Evolutionary conservation across 768 basidiomycete species (phyloP).

Genomic region (Russula abietina): DNA sequence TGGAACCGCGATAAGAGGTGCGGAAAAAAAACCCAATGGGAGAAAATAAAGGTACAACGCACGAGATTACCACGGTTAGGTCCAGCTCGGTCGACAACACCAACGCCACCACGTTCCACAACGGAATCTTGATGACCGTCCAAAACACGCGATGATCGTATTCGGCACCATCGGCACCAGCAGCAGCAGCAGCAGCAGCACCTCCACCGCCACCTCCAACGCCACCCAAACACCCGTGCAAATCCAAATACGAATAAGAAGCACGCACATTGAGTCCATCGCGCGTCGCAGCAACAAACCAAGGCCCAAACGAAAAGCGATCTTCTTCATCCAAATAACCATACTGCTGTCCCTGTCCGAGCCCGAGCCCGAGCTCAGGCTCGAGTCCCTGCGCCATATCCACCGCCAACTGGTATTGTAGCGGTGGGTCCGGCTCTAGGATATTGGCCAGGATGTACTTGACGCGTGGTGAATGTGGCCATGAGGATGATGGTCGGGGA

Average conservation of each 20-base stretch:
- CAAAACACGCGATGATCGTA: neutral
- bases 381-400: neutral
- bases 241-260: neutral
- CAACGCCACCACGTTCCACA: neutral
- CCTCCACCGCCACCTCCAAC: too few relatives aligned
- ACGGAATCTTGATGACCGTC: neutral
- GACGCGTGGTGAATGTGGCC: too few relatives aligned
- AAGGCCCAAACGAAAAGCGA: neutral
- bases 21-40: too few relatives aligned
- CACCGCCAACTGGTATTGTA: neutral
- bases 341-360: too few relatives aligned
- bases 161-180: too few relatives aligned
- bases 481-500: neutral
- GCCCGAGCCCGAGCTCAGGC: too few relatives aligned
- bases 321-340: neutral
- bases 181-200: too few relatives aligned
- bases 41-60: neutral
- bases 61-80: conserved; percentile 1
- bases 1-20: too few relatives aligned
- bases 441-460: neutral
- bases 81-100: conserved; percentile 1
- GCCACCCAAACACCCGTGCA: neutral
- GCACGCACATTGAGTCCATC: neutral
- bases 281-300: neutral
- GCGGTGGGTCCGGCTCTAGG: neutral